Evolutionary conservation across 2,329 filamentous ascomycete species (phyloP).

Genomic region (Colletotrichum cordylinicola): DNA sequence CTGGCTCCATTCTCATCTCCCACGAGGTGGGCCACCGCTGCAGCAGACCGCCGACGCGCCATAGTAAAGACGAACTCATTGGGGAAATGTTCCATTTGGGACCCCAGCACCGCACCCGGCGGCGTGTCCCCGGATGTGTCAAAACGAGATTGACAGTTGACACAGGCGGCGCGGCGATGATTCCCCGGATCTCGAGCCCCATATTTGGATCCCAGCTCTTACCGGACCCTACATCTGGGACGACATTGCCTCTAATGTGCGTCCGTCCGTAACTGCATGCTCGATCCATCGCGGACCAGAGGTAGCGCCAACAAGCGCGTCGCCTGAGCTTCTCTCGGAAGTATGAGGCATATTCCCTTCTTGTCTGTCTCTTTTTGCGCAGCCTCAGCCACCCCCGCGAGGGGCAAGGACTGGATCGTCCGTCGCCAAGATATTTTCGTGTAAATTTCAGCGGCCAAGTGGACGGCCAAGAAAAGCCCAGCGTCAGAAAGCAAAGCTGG

Average conservation of each 20-base stretch:
- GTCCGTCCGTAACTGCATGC: background rate
- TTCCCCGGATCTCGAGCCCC: conserved; percentile 13
- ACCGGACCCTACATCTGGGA: background rate
- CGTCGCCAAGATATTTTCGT: background rate
- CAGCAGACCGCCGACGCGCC: background rate
- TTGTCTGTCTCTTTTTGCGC: background rate
- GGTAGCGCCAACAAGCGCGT: background rate
- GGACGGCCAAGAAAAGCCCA: conserved; percentile 16
- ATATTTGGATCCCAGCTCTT: background rate
- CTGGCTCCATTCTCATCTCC: background rate
- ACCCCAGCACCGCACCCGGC: background rate
- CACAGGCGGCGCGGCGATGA: background rate
- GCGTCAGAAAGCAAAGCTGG: conserved; percentile 12
- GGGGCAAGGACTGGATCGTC: background rate
- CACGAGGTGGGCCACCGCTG: background rate
- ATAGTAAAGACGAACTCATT: background rate
- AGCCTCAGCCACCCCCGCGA: background rate
- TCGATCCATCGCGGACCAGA: background rate
- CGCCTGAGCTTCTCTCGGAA: background rate
- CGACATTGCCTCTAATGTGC: background rate
- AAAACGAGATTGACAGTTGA: background rate
- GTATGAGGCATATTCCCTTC: conserved; percentile 5
- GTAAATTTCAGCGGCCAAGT: background rate
- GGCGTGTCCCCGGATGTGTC: conserved; percentile 2
- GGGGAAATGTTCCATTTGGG: background rate